Percentiles rank a stretch among this genome's conserved stretches.
Conservation (phyloP, 768 basidiomycete genomes). For the Collybia nuda region DNA sequence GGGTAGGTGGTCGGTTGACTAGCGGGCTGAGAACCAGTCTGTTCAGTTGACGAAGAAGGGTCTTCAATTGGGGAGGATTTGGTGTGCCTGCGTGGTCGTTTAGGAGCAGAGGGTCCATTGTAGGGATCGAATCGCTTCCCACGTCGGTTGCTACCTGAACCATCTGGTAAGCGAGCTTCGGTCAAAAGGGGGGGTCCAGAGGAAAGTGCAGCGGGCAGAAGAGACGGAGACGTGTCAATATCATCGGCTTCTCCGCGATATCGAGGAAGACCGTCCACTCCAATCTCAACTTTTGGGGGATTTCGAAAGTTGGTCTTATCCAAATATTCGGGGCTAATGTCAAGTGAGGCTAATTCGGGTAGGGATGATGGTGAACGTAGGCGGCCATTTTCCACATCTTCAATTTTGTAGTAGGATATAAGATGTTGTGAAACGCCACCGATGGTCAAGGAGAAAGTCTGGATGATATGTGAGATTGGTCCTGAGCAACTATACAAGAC, state of each 20-base stretch:
- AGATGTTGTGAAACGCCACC: constrained; percentile 86
- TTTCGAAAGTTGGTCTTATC: constrained; percentile 90
- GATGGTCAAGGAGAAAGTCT: constrained; percentile 93
- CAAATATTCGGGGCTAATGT: constrained; percentile 86
- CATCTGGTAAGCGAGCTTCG: constrained; percentile 42
- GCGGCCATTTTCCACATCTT: constrained; percentile 87
- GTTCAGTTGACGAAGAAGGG: not conserved
- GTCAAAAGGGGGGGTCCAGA: constrained; percentile 49
- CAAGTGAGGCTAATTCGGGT: constrained; percentile 82
- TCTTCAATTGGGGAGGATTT: constrained; percentile 8
- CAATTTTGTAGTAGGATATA: constrained; percentile 92
- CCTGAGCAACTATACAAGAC: not conserved
- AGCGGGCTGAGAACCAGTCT: not conserved
- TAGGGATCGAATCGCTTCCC: constrained; percentile 17
- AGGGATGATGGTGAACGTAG: constrained; percentile 86
- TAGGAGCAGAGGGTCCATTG: constrained; percentile 3
- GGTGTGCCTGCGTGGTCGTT: constrained; percentile 12
- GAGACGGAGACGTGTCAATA: constrained; percentile 42
- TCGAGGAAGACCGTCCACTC: constrained; percentile 75
- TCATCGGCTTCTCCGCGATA: constrained; percentile 88
- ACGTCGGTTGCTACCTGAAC: constrained; percentile 6
- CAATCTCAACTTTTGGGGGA: constrained; percentile 86
- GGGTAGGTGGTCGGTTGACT: not conserved
- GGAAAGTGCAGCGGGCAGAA: constrained; percentile 41
- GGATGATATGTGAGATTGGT: constrained; percentile 10